Conservation (phyloP, 495 filamentous ascomycete species). For the Extremus antarcticus region DNA sequence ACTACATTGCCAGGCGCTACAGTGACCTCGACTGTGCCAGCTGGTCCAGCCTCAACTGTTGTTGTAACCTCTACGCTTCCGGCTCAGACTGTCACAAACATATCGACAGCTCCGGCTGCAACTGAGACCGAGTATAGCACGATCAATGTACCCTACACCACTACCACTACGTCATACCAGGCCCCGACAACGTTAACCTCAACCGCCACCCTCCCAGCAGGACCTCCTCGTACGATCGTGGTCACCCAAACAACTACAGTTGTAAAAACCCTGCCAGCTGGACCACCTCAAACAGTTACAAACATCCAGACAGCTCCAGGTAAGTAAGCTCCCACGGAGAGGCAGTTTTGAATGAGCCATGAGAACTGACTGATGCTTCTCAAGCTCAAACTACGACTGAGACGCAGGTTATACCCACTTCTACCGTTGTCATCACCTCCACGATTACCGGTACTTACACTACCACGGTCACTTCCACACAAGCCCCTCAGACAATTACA, state of each 20-base stretch:
- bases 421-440: neutral
- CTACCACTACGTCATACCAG: neutral
- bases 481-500: neutral
- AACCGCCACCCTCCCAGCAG: neutral
- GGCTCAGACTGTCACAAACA: neutral
- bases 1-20: neutral
- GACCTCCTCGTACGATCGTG: neutral
- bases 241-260: neutral
- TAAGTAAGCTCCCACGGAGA: no score
- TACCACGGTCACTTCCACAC: neutral
- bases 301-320: neutral
- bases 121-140: neutral
- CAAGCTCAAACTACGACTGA: no score
- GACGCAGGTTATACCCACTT: no score
- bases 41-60: neutral
- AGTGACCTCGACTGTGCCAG: neutral
- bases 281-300: neutral
- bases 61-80: neutral
- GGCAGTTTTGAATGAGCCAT: no score
- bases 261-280: neutral
- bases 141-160: neutral
- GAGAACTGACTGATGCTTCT: no score
- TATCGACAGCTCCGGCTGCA: neutral
- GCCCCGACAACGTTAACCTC: neutral
- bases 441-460: neutral